Conservation (phyloP, 1,284 basidiomycete species). For the Gomphus bonarii region DNA sequence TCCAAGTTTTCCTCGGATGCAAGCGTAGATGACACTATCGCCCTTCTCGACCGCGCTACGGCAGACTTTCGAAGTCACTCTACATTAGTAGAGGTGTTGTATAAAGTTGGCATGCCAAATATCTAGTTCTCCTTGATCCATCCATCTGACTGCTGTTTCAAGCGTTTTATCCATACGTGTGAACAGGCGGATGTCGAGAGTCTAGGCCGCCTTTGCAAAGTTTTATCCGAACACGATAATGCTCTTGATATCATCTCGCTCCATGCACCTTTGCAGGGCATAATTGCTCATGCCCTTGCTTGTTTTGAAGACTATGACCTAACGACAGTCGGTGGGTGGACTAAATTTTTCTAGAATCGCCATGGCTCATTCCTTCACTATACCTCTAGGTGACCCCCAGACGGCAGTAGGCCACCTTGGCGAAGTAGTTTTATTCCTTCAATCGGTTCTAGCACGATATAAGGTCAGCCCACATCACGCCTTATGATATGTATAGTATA, state of each 20-base stretch:
- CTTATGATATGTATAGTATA: conserved; percentile 23
- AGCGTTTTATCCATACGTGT: conserved; percentile 46
- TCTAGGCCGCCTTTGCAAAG: conserved; percentile 53
- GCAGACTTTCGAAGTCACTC: conserved; percentile 50
- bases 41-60: conserved; percentile 47
- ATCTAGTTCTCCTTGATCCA: not conserved
- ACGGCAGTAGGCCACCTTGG: conserved; percentile 67
- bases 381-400: conserved; percentile 60
- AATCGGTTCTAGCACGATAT: conserved; percentile 51
- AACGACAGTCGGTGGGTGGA: conserved; percentile 58
- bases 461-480: conserved; percentile 32
- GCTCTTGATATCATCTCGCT: conserved; percentile 60
- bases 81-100: conserved; percentile 43
- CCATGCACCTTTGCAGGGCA: conserved; percentile 50
- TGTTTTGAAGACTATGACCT: conserved; percentile 66
- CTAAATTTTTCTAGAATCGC: not conserved
- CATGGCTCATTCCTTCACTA: conserved; percentile 5
- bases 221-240: conserved; percentile 44
- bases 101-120: conserved; percentile 33
- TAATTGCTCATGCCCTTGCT: conserved; percentile 49
- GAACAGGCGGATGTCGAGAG: conserved; percentile 45
- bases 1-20: conserved; percentile 47
- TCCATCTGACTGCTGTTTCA: not conserved
- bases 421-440: conserved; percentile 62
- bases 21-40: conserved; percentile 36